Conservation (phyloP, 768 basidiomycete species). For the Cystoderma amianthinum region DNA sequence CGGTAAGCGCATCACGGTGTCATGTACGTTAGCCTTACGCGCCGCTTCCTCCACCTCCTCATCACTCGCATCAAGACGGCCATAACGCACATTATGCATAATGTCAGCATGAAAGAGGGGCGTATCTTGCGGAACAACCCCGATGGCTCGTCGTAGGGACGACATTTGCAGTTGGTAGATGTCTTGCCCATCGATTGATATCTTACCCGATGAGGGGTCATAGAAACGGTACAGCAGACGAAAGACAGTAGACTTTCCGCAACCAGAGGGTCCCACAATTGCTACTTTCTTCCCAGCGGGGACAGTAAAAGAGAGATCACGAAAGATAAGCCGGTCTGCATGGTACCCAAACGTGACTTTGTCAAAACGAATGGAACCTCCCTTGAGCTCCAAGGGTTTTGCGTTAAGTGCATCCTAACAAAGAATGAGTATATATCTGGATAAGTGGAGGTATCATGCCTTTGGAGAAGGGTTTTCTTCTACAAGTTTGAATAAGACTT, state of each 20-base stretch:
- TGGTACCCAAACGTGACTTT: slow-evolving; percentile 92
- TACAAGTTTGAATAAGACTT: slow-evolving; percentile 85
- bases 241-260: slow-evolving; percentile 96
- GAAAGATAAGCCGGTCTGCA: slow-evolving; percentile 88
- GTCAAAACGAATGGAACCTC: slow-evolving; percentile 89
- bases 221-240: slow-evolving; percentile 94
- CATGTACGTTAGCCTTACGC: slow-evolving; percentile 80
- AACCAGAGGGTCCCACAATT: slow-evolving; percentile 94
- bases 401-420: slow-evolving; percentile 63
- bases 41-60: slow-evolving; percentile 85
- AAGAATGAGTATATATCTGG: background rate
- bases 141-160: slow-evolving; percentile 69
- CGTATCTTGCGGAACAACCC: slow-evolving; percentile 97
- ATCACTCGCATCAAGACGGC: slow-evolving; percentile 79
- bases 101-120: slow-evolving; percentile 96
- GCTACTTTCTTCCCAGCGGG: slow-evolving; percentile 97
- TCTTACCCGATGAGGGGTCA: slow-evolving; percentile 73
- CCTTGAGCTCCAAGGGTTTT: slow-evolving; percentile 58
- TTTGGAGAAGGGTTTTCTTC: slow-evolving; percentile 68
- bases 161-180: slow-evolving; percentile 65
- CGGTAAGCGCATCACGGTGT: slow-evolving; percentile 72
- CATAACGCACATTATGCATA: slow-evolving; percentile 93
- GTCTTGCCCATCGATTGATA: slow-evolving; percentile 85
- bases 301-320: slow-evolving; percentile 78
- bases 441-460: slow-evolving; percentile 25